Conservation (phyloP, 2,329 filamentous ascomycete species). For the Plenodomus tracheiphilus region DNA sequence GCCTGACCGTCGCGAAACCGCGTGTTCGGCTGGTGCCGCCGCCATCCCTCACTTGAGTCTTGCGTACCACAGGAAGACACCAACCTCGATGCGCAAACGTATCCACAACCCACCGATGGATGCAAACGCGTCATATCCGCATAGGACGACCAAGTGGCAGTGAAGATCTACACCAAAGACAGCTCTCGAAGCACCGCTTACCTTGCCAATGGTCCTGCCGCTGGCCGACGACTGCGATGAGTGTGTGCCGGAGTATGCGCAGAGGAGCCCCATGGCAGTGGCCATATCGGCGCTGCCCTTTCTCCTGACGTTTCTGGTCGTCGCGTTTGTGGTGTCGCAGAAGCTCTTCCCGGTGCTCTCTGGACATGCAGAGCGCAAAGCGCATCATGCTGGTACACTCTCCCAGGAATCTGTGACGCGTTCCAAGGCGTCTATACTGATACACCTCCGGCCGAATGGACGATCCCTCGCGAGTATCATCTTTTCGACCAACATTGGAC, state of each 20-base stretch:
- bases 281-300: slow-evolving; percentile 70
- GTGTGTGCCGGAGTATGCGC: slow-evolving; percentile 58
- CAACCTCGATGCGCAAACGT: slow-evolving; percentile 9
- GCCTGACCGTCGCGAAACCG: background rate
- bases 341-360: slow-evolving; percentile 76
- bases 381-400: slow-evolving; percentile 64
- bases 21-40: slow-evolving; percentile 11
- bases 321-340: slow-evolving; percentile 65
- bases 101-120: slow-evolving; percentile 27
- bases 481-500: slow-evolving; percentile 75
- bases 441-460: slow-evolving; percentile 45
- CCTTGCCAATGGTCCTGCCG: slow-evolving; percentile 35
- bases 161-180: slow-evolving; percentile 11
- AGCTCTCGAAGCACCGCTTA: slow-evolving; percentile 6
- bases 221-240: slow-evolving; percentile 58
- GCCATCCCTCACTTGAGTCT: slow-evolving; percentile 10
- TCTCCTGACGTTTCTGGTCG: slow-evolving; percentile 67
- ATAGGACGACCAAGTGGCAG: slow-evolving; percentile 19
- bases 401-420: slow-evolving; percentile 50
- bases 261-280: slow-evolving; percentile 53
- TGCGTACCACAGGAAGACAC: slow-evolving; percentile 1
- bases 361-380: slow-evolving; percentile 57
- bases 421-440: slow-evolving; percentile 20
- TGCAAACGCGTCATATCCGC: slow-evolving; percentile 18
- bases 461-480: slow-evolving; percentile 60